Evolutionary conservation across 108 stramenopile genomes (phyloP).

Genomic region (Nitzschia putrida): DNA sequence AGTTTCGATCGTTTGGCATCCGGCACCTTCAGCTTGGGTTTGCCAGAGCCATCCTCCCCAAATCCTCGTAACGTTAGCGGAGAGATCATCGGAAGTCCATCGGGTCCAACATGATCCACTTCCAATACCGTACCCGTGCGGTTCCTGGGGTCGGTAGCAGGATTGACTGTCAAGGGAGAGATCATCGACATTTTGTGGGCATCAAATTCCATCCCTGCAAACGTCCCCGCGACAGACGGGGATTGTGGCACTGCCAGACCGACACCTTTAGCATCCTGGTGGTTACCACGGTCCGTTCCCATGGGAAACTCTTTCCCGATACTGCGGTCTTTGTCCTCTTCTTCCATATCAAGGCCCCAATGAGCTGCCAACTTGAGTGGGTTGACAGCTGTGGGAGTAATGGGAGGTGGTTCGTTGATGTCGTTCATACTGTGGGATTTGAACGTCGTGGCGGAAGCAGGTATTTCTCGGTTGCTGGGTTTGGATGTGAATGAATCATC

Average conservation of each 20-base stretch:
- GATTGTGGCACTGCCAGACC: no score
- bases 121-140: background rate
- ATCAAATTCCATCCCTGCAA: constrained; percentile 1
- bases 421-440: constrained; percentile 1
- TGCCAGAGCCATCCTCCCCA: background rate
- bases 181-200: background rate
- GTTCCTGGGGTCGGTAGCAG: background rate
- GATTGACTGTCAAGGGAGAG: constrained; percentile 1
- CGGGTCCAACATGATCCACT: background rate
- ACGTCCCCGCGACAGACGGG: background rate
- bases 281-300: no score
- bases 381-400: background rate
- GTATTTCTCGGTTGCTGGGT: background rate
- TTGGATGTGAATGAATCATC: background rate
- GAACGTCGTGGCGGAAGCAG: background rate
- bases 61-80: background rate
- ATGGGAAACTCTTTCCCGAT: no score
- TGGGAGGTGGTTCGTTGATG: background rate
- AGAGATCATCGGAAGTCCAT: background rate
- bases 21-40: background rate
- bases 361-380: constrained; percentile 1
- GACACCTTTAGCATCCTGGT: no score
- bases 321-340: background rate
- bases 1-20: background rate
- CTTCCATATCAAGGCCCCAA: background rate